Base-by-base conservation (phyloP, 805 yeast genomes). In the Candida ficus region DNA sequence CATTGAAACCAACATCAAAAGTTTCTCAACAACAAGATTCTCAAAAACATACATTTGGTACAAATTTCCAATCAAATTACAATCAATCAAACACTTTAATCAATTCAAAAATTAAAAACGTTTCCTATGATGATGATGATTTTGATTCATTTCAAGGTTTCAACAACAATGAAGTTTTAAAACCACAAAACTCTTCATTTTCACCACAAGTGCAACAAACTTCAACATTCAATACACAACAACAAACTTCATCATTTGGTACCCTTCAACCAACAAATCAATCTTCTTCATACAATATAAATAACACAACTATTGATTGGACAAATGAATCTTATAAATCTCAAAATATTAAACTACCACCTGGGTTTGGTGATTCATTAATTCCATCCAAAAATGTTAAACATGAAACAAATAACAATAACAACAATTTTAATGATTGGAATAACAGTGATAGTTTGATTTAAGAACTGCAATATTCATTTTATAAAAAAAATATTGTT, bases 321-420 rank as follows among this genome's bases (percentile, higher is more conserved):
- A 36, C 38, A 6, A 38, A 37, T 25, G 46, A 43, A 23, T 20
- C 33, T 4, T 43, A 43, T 18, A 42, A 44, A 33, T 33, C 41
- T 3, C 42, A 37, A 28, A 44, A 44, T 22, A 37, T 44, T 20
- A 43, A 57, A 29, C 49, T 64, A 8, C 73, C 73, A 16, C 74
- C 73, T 2, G 73, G 74, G 6, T 68, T 68, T 39, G 64, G 68
- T 2, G 56, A 60, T 25, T 49, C 65, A 7, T 43, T 67, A n/a
- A 46, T 50, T 23, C 52, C 70, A 54, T 37, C 70, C 60, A 35
- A 29, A 5, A 27, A 61, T 17, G 40, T 34, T 26, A 26, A 5
- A 17, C 16, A 13, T 18, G 10, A 12, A 13, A 11, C n/a, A 19
- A 39, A 13, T 20, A 20, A 33, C 5, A 14, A 29, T 7, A 35